phyloP scores from a whole-genome alignment of 2,329 filamentous ascomycete genomes.

The Trichoderma semiorbis region DNA sequence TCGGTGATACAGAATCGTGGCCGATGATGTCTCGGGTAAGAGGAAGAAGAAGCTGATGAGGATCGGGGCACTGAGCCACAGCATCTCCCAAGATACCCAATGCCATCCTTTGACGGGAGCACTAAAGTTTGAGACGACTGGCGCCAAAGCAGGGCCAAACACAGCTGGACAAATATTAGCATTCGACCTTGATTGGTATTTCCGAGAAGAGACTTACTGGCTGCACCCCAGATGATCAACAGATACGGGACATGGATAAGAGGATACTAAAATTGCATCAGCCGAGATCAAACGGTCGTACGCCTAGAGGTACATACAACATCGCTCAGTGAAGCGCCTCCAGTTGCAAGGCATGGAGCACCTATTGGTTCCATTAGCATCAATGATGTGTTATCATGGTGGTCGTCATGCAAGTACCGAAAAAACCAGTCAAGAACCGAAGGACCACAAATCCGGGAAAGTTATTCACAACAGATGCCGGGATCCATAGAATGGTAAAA shows the following conservation, averaged over 20 bases:
- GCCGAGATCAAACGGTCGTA: not conserved
- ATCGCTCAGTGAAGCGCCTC: not conserved
- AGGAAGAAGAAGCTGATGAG: not conserved
- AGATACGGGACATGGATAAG: not conserved
- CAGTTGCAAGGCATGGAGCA: not conserved
- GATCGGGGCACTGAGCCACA: not conserved
- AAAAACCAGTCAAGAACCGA: not conserved
- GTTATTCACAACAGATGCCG: not conserved
- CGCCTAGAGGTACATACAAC: not conserved
- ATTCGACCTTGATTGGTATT: not conserved
- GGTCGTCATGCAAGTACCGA: not conserved
- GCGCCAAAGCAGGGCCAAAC: not conserved
- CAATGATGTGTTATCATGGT: not conserved
- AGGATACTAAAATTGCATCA: not conserved
- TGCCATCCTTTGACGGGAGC: not conserved
- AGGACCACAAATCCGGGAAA: not conserved
- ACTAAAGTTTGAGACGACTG: not conserved
- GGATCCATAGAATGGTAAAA: not conserved
- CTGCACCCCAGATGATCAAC: not conserved
- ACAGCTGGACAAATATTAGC: not conserved
- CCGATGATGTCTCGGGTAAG: not conserved
- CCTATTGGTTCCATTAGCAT: not conserved
- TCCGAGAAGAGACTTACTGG: not conserved
- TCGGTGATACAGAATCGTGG: not conserved
- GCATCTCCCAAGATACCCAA: not conserved